Evolutionary conservation across 2,329 filamentous ascomycete species (phyloP).

Genomic region (Leptodontidium sp.): DNA sequence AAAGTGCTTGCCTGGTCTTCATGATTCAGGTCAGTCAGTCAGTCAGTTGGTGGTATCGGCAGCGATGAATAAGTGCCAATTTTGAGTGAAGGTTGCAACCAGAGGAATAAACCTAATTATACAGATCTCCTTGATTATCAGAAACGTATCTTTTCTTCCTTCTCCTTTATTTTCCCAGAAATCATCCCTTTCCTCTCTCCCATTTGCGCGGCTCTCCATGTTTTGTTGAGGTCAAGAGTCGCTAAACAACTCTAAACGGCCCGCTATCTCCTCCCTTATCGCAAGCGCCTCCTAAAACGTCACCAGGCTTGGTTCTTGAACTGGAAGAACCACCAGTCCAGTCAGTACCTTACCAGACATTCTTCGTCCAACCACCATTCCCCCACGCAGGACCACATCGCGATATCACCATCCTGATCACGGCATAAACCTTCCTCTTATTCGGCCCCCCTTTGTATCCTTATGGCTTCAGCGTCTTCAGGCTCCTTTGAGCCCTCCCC

Average conservation of each 20-base stretch:
- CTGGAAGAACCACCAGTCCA: not conserved
- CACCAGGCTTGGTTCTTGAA: conserved; percentile 12
- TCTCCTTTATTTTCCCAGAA: not conserved
- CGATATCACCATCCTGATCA: not conserved
- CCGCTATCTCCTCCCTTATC: conserved; percentile 15
- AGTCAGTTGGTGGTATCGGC: conserved; percentile 11
- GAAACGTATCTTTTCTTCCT: not conserved
- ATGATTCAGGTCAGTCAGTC: conserved; percentile 11
- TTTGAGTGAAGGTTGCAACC: not conserved
- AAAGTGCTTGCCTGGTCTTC: not conserved
- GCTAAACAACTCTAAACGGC: conserved; percentile 6
- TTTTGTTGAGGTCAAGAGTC: conserved; percentile 14
- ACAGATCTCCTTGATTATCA: not conserved
- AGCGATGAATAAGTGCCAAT: not conserved
- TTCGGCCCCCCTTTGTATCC: not conserved
- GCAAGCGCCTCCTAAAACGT: conserved; percentile 19
- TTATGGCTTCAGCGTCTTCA: conserved; percentile 45
- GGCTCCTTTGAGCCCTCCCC: conserved; percentile 40
- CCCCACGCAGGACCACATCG: conserved; percentile 7
- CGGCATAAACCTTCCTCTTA: not conserved
- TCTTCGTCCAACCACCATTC: conserved; percentile 19
- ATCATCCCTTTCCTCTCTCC: not conserved
- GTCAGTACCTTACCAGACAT: not conserved
- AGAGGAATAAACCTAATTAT: not conserved
- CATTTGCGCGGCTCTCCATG: not conserved